Percentiles rank a stretch among this genome's conserved stretches.
Conservation (phyloP, 768 basidiomycete genomes). For the Leccinum pellstonianum region DNA sequence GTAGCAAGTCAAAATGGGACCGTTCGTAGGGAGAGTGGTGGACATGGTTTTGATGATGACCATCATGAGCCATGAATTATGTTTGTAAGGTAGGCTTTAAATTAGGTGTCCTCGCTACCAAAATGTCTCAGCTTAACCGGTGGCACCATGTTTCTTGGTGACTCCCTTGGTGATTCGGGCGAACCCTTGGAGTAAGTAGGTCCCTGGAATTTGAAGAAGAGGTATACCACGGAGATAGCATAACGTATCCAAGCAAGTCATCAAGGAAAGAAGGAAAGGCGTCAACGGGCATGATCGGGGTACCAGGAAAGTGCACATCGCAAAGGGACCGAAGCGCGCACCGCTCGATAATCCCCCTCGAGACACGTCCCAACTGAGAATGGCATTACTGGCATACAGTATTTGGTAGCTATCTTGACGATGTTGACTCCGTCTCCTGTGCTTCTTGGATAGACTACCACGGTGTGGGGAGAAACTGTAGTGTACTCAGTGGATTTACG, state of each 20-base stretch:
- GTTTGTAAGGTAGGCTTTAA: background rate
- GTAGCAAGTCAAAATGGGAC: background rate
- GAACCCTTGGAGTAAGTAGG: slow-evolving; percentile 60
- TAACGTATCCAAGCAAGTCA: background rate
- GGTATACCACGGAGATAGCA: slow-evolving; percentile 21
- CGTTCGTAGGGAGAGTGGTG: background rate
- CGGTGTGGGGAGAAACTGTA: too few relatives aligned
- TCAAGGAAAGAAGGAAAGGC: background rate
- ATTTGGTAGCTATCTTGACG: slow-evolving; percentile 72
- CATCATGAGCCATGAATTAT: background rate
- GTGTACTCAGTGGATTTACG: too few relatives aligned
- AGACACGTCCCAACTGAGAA: slow-evolving; percentile 82
- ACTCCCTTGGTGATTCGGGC: slow-evolving; percentile 57
- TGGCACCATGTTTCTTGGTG: slow-evolving; percentile 62
- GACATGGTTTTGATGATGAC: background rate
- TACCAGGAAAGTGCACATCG: background rate
- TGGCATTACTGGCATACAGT: slow-evolving; percentile 72
- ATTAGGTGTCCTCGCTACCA: too few relatives aligned
- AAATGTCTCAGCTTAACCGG: slow-evolving; percentile 18
- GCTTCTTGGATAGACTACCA: slow-evolving; percentile 37
- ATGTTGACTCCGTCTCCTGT: slow-evolving; percentile 81
- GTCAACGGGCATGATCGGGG: background rate
- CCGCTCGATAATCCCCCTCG: slow-evolving; percentile 73
- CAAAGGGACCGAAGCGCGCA: slow-evolving; percentile 37
- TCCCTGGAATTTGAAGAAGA: slow-evolving; percentile 90